Percentiles rank a stretch among this genome's conserved stretches.
Evolutionary conservation across 176 grass and related monocot genomes (phyloP).

Genomic region (Oryza coarctata): DNA sequence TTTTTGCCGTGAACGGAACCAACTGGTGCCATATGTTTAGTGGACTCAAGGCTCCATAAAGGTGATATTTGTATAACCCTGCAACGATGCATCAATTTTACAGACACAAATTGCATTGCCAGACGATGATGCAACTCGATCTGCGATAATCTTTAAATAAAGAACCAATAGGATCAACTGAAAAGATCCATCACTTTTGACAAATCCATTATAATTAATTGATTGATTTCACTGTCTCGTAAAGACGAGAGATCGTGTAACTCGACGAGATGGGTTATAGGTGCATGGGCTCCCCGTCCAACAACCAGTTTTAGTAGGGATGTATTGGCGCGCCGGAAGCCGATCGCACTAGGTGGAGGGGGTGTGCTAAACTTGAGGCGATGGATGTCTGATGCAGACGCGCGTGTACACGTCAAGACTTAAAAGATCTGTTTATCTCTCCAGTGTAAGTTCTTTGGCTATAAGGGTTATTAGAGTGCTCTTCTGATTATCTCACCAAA

Average conservation of each 20-base stretch:
- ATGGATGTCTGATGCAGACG: no score
- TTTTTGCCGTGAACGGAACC: neutral
- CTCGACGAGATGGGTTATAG: slow-evolving; percentile 5
- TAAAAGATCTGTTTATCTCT: no score
- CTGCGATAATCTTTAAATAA: neutral
- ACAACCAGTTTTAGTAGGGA: slow-evolving; percentile 30
- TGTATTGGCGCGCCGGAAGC: no score
- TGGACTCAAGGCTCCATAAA: neutral
- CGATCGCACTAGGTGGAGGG: no score
- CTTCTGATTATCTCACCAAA: no score
- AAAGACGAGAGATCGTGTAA: slow-evolving; percentile 17
- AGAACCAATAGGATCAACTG: neutral
- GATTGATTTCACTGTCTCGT: slow-evolving; percentile 30
- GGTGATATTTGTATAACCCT: neutral
- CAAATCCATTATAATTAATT: neutral
- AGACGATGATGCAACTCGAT: neutral
- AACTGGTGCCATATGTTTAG: neutral
- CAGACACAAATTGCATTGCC: neutral
- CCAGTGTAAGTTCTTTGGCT: no score
- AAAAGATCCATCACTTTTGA: slow-evolving; percentile 23
- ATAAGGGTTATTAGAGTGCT: no score
- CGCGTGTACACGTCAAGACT: no score
- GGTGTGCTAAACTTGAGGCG: no score
- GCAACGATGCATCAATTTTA: neutral
- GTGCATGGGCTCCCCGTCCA: neutral